A percentile compares a stretch with the other conserved stretches of the same genome.
These are phyloP conservation scores for Nidula niveotomentosa DNA, from an alignment of 1,284 basidiomycete genomes.

Conservation along the genomic window DNA sequence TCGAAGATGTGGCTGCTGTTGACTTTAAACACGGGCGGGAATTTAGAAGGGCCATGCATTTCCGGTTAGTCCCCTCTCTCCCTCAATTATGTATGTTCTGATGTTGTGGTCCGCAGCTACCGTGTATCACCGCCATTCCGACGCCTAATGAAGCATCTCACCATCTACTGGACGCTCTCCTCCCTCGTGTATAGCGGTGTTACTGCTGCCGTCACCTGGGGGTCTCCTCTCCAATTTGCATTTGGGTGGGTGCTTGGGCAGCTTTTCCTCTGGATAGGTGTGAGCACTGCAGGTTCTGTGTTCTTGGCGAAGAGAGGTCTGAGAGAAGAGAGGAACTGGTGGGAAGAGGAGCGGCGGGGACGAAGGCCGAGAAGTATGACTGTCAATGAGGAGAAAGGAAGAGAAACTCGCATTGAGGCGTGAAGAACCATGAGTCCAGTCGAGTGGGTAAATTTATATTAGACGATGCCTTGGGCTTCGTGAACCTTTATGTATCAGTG, in stretches of 20 bases:
- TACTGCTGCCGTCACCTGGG: constrained; percentile 27
- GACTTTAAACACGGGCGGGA: constrained; percentile 23
- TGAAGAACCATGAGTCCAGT: too few relatives aligned
- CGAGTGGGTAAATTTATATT: too few relatives aligned
- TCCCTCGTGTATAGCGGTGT: constrained; percentile 20
- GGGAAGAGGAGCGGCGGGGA: constrained; percentile 2
- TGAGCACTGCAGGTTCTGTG: constrained; percentile 15
- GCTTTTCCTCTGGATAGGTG: constrained; percentile 23
- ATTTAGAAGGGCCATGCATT: constrained; percentile 18
- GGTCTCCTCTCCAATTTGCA: constrained; percentile 20
- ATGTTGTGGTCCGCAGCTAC: constrained; percentile 11
- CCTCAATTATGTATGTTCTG: background rate
- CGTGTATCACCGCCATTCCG: constrained; percentile 23
- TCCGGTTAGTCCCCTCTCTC: constrained; percentile 12
- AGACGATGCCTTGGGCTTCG: too few relatives aligned
- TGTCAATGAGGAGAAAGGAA: too few relatives aligned
- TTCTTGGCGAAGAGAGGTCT: constrained; percentile 9
- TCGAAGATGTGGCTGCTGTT: constrained; percentile 26
- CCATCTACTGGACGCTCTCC: constrained; percentile 21
- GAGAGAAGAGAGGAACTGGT: constrained; percentile 16
- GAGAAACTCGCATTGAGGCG: too few relatives aligned
- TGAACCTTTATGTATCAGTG: too few relatives aligned
- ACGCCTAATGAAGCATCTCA: constrained; percentile 17
- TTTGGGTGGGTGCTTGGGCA: constrained; percentile 27
- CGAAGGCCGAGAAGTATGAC: too few relatives aligned